These are phyloP conservation scores for Heracleum sosnowskyi DNA, from an alignment of 129 eudicot species.

Conservation along the genomic window DNA sequence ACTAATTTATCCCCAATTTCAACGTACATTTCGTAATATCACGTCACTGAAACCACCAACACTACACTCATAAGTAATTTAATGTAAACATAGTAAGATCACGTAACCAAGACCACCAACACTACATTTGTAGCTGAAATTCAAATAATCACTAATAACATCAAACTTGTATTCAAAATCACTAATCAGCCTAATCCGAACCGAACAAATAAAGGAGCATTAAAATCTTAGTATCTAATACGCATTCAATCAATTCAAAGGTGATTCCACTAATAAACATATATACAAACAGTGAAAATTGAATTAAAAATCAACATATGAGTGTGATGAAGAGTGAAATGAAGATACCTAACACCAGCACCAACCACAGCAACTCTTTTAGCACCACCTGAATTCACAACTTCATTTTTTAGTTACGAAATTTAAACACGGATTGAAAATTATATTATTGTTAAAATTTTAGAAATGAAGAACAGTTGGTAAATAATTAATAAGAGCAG, in stretches of 20 bases:
- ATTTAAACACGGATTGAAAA: neutral
- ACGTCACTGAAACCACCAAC: neutral
- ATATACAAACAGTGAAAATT: neutral
- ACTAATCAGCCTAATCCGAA: neutral
- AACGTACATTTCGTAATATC: neutral
- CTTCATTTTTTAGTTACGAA: neutral
- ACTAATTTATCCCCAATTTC: neutral
- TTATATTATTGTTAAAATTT: neutral
- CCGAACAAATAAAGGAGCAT: neutral
- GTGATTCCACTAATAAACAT: neutral
- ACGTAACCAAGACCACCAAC: neutral
- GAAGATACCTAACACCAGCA: conserved; percentile 78
- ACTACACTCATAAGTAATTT: neutral
- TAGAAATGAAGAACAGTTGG: neutral
- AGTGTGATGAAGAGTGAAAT: neutral
- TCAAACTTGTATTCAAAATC: neutral
- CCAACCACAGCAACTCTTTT: conserved; percentile 92
- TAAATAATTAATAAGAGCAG: too few species aligned
- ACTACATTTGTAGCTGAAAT: neutral
- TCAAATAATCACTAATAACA: neutral
- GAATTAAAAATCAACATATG: neutral
- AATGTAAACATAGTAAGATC: neutral
- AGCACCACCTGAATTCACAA: conserved; percentile 38
- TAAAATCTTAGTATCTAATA: too few species aligned
- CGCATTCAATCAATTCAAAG: neutral